Base-by-base conservation (phyloP, 179 eudicot genomes). In the Silene vulgaris region DNA sequence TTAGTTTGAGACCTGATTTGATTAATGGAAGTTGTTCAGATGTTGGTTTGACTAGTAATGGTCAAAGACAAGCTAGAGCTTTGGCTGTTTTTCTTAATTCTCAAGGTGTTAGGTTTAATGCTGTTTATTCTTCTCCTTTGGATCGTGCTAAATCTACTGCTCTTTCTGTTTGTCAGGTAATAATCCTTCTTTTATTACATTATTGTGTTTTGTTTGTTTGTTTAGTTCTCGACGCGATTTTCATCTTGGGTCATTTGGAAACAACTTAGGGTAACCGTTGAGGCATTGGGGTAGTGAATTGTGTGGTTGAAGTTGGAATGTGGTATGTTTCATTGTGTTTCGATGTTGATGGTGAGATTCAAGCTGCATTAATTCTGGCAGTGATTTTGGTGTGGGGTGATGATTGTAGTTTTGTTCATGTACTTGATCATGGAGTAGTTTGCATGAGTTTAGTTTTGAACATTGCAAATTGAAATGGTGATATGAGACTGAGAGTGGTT, bases 141-240 rank as follows among this genome's bases (percentile, higher is more conserved):
- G 97, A 95, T 86, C 93, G 97, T 63, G 99, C 96, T 20, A 88
- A 91, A 45, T 79, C 82, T 48, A 95, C 99, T 65, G 97, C 98
- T 9, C 32, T 77, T 78, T 86, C 94, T 2, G 87, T 94, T 73
- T 92, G 97, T 80, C 98, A 90, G 96, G 98, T 92, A 71, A 45
- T 32, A 4, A 35, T 67, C 57, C 21, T 8, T 5, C 26, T 26
- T 54, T 48, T 6, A 12, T 0, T 0, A 17, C 2, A 2, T 52
- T 23, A 43, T 32, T 26, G 3, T 17, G 9, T 17, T 63, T 12
- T 17, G 14, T 71, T 21, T 65, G 28, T 9, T 62, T 37, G 43
- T 37, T 37, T 37, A 37, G 6, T 37, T 37, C 43, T 37, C 43
- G 8, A 0, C 43, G 43, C 43, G 6, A 37, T 37, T 37, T 37